A percentile compares a stretch with the other conserved stretches of the same genome.
phyloP scores from a whole-genome alignment of 1,284 basidiomycete genomes.

The Puccinia horiana region DNA sequence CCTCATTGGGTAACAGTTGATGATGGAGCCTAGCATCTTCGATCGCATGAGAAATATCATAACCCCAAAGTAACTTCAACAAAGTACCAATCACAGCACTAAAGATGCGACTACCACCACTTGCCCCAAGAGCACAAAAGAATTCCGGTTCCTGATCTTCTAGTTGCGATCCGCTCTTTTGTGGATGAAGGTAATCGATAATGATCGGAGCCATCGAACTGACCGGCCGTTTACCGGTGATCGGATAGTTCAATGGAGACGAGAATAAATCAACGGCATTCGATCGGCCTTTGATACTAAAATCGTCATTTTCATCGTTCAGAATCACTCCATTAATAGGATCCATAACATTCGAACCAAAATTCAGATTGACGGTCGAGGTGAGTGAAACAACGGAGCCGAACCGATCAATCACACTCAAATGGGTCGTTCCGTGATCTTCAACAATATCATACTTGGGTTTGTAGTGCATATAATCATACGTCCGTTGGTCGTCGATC shows the following conservation, averaged over 20 bases:
- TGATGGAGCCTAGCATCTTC: slow-evolving; percentile 88
- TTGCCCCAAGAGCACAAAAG: slow-evolving; percentile 68
- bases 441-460: slow-evolving; percentile 73
- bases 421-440: slow-evolving; percentile 88
- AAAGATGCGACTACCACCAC: slow-evolving; percentile 85
- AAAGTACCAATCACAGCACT: slow-evolving; percentile 76
- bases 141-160: neutral
- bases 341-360: slow-evolving; percentile 83
- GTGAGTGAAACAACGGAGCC: slow-evolving; percentile 84
- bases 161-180: neutral
- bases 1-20: slow-evolving; percentile 73
- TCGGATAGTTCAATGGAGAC: slow-evolving; percentile 73
- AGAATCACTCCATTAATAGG: slow-evolving; percentile 80
- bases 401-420: slow-evolving; percentile 74
- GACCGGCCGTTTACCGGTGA: slow-evolving; percentile 78
- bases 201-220: slow-evolving; percentile 81
- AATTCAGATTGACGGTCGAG: slow-evolving; percentile 80
- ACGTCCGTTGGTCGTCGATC: slow-evolving; percentile 66
- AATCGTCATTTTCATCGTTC: slow-evolving; percentile 85
- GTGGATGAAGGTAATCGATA: slow-evolving; percentile 64
- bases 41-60: slow-evolving; percentile 76
- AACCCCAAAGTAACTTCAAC: slow-evolving; percentile 77
- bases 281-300: slow-evolving; percentile 74
- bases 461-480: slow-evolving; percentile 76
- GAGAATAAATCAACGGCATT: slow-evolving; percentile 76